Percentiles rank a stretch among this genome's conserved stretches.
Evolutionary conservation across 139 green algal genomes (phyloP).

Genomic region (Medakamo hakoo): DNA sequence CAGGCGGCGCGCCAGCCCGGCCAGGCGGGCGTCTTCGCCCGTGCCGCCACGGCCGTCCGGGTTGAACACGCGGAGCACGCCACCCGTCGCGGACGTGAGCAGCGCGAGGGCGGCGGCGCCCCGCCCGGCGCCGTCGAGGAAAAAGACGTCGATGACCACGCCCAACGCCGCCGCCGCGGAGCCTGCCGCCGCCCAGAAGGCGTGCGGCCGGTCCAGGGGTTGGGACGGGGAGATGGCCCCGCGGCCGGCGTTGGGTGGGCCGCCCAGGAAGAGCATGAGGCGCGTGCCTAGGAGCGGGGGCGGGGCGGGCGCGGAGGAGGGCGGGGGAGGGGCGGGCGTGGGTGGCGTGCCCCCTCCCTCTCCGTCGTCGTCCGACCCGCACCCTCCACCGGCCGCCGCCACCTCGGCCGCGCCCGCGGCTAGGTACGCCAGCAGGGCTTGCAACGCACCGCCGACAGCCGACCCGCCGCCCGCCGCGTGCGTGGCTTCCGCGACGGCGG

Average conservation of each 20-base stretch:
- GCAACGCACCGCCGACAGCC: not conserved
- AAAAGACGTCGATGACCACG: not conserved
- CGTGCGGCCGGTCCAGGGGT: too few species aligned
- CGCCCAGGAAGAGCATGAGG: not conserved
- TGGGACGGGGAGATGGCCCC: not conserved
- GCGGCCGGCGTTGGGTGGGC: not conserved
- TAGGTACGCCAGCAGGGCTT: not conserved
- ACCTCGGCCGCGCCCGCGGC: not conserved
- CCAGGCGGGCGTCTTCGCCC: not conserved
- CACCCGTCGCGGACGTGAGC: too few species aligned
- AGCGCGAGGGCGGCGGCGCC: not conserved
- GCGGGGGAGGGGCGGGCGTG: too few species aligned
- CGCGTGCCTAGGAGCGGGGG: not conserved
- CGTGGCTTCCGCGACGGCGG: not conserved
- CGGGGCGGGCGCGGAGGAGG: not conserved
- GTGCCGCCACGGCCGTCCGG: too few species aligned
- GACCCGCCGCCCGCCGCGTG: too few species aligned
- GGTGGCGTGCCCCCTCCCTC: not conserved
- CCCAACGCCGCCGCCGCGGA: not conserved
- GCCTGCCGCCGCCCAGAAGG: not conserved
- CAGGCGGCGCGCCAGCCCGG: too few species aligned
- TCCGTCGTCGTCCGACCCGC: not conserved
- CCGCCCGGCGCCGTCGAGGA: not conserved
- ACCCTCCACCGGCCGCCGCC: too few species aligned
- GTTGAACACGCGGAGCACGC: not conserved